Conservation (phyloP, 345 rosid species). For the Raphanus sativus region DNA sequence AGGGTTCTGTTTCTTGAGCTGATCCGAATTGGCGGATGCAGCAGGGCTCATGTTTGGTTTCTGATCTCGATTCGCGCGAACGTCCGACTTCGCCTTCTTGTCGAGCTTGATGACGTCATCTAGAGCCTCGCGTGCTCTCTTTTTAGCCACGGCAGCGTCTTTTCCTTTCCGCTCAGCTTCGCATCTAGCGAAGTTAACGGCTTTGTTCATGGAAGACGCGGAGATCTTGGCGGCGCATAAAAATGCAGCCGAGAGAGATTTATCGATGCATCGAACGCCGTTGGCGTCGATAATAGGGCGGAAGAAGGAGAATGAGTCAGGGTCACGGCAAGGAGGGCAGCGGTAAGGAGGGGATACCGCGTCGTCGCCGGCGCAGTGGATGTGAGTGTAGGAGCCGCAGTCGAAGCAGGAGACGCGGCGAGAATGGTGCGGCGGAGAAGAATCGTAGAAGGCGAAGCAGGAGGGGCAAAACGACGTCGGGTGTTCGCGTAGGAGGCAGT, state of each 20-base stretch:
- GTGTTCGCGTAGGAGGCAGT: conserved; percentile 69
- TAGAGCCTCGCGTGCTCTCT: conserved; percentile 71
- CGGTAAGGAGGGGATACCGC: conserved; percentile 40
- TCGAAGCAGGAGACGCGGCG: conserved; percentile 58
- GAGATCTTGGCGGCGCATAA: conserved; percentile 70
- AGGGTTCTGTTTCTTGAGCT: conserved; percentile 4
- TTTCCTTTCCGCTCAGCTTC: conserved; percentile 58
- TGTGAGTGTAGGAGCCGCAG: conserved; percentile 62
- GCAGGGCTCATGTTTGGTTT: conserved; percentile 24
- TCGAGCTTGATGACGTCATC: conserved; percentile 43
- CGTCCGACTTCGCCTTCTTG: conserved; percentile 1
- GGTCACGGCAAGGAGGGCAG: conserved; percentile 57
- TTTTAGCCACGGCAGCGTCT: conserved; percentile 65
- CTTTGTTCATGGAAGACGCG: conserved; percentile 54
- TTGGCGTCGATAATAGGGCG: not conserved
- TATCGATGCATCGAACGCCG: conserved; percentile 36
- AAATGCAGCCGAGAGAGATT: conserved; percentile 43
- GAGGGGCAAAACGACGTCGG: conserved; percentile 65
- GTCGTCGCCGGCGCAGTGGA: conserved; percentile 51
- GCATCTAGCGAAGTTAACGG: conserved; percentile 36
- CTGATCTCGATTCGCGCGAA: conserved; percentile 19
- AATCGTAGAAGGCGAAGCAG: conserved; percentile 63
- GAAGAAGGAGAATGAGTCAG: conserved; percentile 47
- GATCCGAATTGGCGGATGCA: not conserved
- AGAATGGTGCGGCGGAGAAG: conserved; percentile 48